phyloP scores from a whole-genome alignment of 1,284 basidiomycete genomes.

The Clitocybe nebularis region DNA sequence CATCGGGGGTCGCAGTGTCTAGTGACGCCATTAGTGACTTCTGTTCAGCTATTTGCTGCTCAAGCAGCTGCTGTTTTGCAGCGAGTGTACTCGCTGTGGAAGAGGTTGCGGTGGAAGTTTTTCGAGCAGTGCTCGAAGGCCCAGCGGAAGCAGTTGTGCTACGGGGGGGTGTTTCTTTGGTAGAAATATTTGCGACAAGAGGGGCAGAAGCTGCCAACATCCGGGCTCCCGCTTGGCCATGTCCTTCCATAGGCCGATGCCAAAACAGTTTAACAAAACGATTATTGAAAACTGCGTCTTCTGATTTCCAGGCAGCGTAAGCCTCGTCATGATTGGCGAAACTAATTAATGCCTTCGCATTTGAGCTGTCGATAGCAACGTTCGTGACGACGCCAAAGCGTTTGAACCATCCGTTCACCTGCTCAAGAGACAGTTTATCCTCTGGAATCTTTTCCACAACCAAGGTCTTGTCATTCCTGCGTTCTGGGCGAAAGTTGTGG shows the following conservation, averaged over 20 bases:
- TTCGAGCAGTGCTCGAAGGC: conserved; percentile 26
- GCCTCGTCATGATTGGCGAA: conserved; percentile 87
- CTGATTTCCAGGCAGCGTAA: conserved; percentile 84
- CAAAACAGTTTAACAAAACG: conserved; percentile 94
- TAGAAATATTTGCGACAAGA: conserved; percentile 56
- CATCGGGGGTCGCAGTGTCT: conserved; percentile 56
- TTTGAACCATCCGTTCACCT: conserved; percentile 88
- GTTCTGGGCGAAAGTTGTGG: conserved; percentile 62
- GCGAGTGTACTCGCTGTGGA: conserved; percentile 45
- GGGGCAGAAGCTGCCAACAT: conserved; percentile 77
- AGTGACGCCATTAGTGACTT: conserved; percentile 81
- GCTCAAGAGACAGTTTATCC: conserved; percentile 73
- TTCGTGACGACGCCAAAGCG: conserved; percentile 92
- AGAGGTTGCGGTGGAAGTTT: conserved; percentile 30
- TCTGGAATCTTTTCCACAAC: conserved; percentile 94
- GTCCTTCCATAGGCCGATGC: conserved; percentile 88
- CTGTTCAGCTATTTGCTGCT: conserved; percentile 87
- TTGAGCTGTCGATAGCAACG: conserved; percentile 79
- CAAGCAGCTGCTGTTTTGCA: conserved; percentile 72
- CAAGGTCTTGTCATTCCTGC: conserved; percentile 77
- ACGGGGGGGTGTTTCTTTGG: conserved; percentile 22
- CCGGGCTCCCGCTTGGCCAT: conserved; percentile 71
- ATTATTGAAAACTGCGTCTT: conserved; percentile 91
- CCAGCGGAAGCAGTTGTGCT: conserved; percentile 19
- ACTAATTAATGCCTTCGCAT: conserved; percentile 80